phyloP scores from a whole-genome alignment of 164 flowering plant species.

The Santalum album region DNA sequence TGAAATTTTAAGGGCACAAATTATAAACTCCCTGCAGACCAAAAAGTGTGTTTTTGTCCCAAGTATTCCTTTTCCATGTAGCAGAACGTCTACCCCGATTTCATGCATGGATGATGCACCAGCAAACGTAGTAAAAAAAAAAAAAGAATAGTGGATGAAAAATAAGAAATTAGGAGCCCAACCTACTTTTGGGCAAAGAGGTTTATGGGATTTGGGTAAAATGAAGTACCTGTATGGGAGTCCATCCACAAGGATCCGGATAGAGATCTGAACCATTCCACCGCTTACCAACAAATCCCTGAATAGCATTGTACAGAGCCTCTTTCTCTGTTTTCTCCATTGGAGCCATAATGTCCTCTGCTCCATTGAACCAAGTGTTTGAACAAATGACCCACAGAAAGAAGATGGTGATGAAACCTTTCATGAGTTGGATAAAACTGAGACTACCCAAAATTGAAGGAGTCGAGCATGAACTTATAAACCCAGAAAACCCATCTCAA shows the following conservation, averaged over 20 bases:
- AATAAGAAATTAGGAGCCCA: too few relatives aligned
- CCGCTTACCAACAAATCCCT: slow-evolving; percentile 64
- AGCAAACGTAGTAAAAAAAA: too few relatives aligned
- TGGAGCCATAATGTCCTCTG: slow-evolving; percentile 37
- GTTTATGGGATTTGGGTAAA: not conserved
- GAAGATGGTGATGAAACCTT: slow-evolving; percentile 6
- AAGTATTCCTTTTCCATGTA: too few relatives aligned
- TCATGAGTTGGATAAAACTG: slow-evolving; percentile 17
- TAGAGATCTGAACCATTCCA: slow-evolving; percentile 91
- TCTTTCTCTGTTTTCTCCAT: slow-evolving; percentile 64
- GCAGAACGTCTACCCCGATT: too few relatives aligned
- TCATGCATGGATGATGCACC: too few relatives aligned
- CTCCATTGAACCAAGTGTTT: slow-evolving; percentile 17
- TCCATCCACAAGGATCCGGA: slow-evolving; percentile 99
- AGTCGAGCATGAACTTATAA: not conserved
- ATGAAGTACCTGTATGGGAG: slow-evolving; percentile 66
- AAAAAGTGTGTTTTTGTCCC: too few relatives aligned
- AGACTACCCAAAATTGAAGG: not conserved
- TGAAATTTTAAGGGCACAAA: too few relatives aligned
- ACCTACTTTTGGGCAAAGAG: too few relatives aligned
- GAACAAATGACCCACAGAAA: slow-evolving; percentile 19
- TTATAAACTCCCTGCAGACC: too few relatives aligned
- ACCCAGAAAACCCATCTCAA: not conserved
- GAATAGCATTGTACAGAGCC: slow-evolving; percentile 58
- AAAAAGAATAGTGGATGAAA: too few relatives aligned